These are phyloP conservation scores for Plantago major DNA, from an alignment of 257 asterid genomes.

Conservation along the genomic window DNA sequence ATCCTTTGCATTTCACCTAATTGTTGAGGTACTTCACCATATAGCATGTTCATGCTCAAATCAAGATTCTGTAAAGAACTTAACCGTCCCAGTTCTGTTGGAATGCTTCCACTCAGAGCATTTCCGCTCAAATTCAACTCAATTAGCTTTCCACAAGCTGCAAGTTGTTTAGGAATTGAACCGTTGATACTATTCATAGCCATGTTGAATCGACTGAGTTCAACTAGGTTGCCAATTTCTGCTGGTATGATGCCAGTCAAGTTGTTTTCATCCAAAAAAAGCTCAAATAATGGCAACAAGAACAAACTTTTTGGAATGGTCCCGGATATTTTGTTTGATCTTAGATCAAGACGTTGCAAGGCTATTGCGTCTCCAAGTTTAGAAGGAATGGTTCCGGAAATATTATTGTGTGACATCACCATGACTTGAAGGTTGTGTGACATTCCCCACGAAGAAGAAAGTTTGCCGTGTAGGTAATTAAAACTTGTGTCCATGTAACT, in stretches of 20 bases:
- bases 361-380: slow-evolving; percentile 21
- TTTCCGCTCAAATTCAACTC: slow-evolving; percentile 31
- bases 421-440: slow-evolving; percentile 19
- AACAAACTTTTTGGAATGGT: slow-evolving; percentile 27
- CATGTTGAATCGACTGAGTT: slow-evolving; percentile 19
- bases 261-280: slow-evolving; percentile 24
- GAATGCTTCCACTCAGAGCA: slow-evolving; percentile 20
- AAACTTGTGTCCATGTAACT: slow-evolving; percentile 20
- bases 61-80: slow-evolving; percentile 22
- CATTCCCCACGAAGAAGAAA: slow-evolving; percentile 30
- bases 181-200: slow-evolving; percentile 29
- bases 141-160: slow-evolving; percentile 12
- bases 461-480: slow-evolving; percentile 29
- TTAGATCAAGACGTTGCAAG: slow-evolving; percentile 25
- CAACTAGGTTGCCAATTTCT: slow-evolving; percentile 20
- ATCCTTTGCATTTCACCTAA: slow-evolving; percentile 18
- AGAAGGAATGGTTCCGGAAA: slow-evolving; percentile 30
- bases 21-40: slow-evolving; percentile 27
- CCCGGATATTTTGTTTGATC: slow-evolving; percentile 27
- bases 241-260: slow-evolving; percentile 28
- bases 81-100: slow-evolving; percentile 23
- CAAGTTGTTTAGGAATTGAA: slow-evolving; percentile 27
- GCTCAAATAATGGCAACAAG: slow-evolving; percentile 14
- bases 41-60: slow-evolving; percentile 31
- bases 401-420: slow-evolving; percentile 25